Base-by-base conservation (phyloP, 2,329 filamentous ascomycete species). In the Penicillium sp. region DNA sequence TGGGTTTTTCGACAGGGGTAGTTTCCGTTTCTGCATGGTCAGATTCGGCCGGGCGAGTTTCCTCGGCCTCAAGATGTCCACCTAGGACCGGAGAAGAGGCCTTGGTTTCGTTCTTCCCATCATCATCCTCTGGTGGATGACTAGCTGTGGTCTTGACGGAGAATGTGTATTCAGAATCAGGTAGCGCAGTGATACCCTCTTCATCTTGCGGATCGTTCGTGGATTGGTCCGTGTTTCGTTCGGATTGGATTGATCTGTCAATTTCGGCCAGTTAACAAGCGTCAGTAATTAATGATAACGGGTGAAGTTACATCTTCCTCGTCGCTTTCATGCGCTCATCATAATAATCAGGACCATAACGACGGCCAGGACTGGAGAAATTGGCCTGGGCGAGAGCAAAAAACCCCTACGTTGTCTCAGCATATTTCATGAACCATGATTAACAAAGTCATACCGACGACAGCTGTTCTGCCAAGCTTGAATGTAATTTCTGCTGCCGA, bases 301-400 rank as follows among this genome's bases (percentile, higher is more conserved):
- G 39, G 15, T 48, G 21, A 31, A 21, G 39, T 51, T 68, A 79
- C 77, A 78, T 70, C 57, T 65, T 75, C 57, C 70, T 70, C 23
- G 68, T 74, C 17, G 79, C 78, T 63, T 81, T 79, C 80, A 81
- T 82, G 33, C 80, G 70, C 45, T 77, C 76, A 67, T 82, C 80
- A 58, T 81, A 82, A 61, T 77, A 80, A 53, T 82, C 79, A 36
- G 76, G 70, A 15, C 80, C 79, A 70, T 78, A 79, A 49, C 76
- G 69, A 54, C 78, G 74, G 17, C 77, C 77, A 17, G 77, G 71
- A 58, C 75, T 77, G 31, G 74, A 75, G 59, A 78, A 79, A 60
- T 82, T 81, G 38, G 79, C 79, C 56, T 80, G 75, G 21, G 79
- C 76, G 33, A 82, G 74, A 38, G 77, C 74, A 39, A 81, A 68